These are phyloP conservation scores for Saccharomyces mikatae DNA, from an alignment of 805 yeast species.

Conservation along the genomic window DNA sequence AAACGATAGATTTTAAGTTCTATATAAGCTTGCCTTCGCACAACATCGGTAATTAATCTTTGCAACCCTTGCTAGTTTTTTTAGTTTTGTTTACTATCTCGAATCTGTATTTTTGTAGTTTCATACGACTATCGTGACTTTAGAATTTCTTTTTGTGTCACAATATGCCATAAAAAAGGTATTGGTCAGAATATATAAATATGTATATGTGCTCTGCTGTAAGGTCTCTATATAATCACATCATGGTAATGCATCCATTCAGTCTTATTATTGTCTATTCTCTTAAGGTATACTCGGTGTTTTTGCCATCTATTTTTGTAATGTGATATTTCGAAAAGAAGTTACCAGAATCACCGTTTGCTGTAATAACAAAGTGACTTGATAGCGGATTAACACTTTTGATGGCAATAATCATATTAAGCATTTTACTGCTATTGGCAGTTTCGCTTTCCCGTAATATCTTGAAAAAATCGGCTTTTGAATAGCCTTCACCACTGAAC, in stretches of 20 bases:
- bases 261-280: background rate
- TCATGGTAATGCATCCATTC: background rate
- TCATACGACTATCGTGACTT: background rate
- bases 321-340: conserved; percentile 12
- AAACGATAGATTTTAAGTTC: background rate
- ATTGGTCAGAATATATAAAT: background rate
- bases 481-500: background rate
- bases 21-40: background rate
- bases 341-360: conserved; percentile 15
- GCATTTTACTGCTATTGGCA: conserved; percentile 1
- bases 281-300: conserved; percentile 19
- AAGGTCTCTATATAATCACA: background rate
- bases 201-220: background rate
- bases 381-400: conserved; percentile 9
- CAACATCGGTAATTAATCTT: background rate
- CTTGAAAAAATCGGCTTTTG: background rate
- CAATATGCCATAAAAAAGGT: background rate
- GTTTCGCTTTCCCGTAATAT: background rate
- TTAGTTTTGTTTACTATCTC: background rate
- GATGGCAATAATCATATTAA: conserved; percentile 18
- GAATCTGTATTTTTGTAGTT: background rate
- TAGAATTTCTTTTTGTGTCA: background rate
- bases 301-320: conserved; percentile 11
- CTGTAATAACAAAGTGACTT: conserved; percentile 15
- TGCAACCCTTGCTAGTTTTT: background rate